Conservation (phyloP, 345 rosid genomes). For the Salix arbutifolia region DNA sequence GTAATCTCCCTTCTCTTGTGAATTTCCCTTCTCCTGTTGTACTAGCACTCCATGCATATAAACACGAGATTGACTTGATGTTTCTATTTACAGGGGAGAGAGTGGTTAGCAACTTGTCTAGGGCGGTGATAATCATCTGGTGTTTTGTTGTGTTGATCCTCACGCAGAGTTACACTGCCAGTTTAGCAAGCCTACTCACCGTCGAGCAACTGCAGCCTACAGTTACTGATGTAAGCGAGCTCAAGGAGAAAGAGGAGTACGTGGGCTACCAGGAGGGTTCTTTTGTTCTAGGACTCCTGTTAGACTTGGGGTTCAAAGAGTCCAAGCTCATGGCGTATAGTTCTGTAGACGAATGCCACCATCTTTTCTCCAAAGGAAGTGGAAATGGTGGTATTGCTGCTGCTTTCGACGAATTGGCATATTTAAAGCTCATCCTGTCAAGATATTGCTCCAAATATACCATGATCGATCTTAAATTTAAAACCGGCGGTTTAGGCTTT, state of each 20-base stretch:
- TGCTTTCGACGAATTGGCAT: constrained; percentile 43
- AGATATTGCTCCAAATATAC: constrained; percentile 23
- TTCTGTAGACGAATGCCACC: constrained; percentile 22
- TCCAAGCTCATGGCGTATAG: constrained; percentile 12
- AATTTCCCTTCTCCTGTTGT: neutral
- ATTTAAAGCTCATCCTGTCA: constrained; percentile 34
- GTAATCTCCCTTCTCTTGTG: neutral
- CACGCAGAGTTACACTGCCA: constrained; percentile 72
- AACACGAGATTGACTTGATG: neutral
- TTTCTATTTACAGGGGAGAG: constrained; percentile 46
- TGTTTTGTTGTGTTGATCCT: constrained; percentile 63
- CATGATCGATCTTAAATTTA: constrained; percentile 5
- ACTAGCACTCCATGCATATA: neutral
- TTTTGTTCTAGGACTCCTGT: constrained; percentile 34
- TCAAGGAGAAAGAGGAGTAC: constrained; percentile 28
- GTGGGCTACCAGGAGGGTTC: constrained; percentile 48
- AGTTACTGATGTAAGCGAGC: constrained; percentile 31
- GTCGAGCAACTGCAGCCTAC: constrained; percentile 52
- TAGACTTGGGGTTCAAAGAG: constrained; percentile 12
- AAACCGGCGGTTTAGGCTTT: constrained; percentile 16
- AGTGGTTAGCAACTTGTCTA: constrained; percentile 44
- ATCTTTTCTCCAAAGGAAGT: constrained; percentile 11
- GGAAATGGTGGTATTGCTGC: constrained; percentile 24
- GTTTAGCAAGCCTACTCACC: constrained; percentile 53
- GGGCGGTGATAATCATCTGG: constrained; percentile 54